Percentiles rank a stretch among this genome's conserved stretches.
phyloP scores from a whole-genome alignment of 169 alveolate genomes.

The Sarcocystis neurona region DNA sequence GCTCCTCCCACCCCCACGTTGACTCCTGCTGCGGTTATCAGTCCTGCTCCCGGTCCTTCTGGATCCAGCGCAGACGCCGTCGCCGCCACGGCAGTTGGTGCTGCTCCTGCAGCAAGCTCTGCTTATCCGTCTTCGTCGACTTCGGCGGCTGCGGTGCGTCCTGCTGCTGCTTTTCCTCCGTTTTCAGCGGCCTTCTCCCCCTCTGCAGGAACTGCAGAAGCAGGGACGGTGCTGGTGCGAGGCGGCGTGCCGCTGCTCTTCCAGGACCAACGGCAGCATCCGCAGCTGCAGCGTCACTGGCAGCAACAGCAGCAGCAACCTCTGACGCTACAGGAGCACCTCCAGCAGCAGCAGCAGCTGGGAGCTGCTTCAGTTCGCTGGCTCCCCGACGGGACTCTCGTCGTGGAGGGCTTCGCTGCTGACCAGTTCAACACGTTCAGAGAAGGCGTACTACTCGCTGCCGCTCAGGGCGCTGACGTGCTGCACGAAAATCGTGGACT shows the following conservation, averaged over 20 bases:
- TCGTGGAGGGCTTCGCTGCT: constrained; percentile 10
- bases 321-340: not conserved
- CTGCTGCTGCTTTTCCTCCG: too few species aligned
- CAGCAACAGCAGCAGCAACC: not conserved
- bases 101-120: too few species aligned
- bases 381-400: constrained; percentile 8
- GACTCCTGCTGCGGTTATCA: too few species aligned
- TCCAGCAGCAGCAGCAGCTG: not conserved
- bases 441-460: not conserved
- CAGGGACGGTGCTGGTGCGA: too few species aligned
- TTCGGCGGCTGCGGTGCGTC: too few species aligned
- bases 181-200: too few species aligned
- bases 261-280: not conserved
- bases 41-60: too few species aligned
- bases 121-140: too few species aligned
- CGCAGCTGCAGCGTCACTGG: not conserved
- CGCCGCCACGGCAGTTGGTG: too few species aligned
- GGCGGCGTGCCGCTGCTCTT: not conserved
- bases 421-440: not conserved
- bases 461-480: not conserved
- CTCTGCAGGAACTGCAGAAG: too few species aligned
- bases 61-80: too few species aligned
- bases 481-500: not conserved
- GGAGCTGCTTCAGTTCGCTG: not conserved
- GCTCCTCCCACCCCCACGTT: too few species aligned